Percentiles rank a stretch among this genome's conserved stretches.
Conservation (phyloP, 73 alveolate species). For the Urostyla sp. region DNA sequence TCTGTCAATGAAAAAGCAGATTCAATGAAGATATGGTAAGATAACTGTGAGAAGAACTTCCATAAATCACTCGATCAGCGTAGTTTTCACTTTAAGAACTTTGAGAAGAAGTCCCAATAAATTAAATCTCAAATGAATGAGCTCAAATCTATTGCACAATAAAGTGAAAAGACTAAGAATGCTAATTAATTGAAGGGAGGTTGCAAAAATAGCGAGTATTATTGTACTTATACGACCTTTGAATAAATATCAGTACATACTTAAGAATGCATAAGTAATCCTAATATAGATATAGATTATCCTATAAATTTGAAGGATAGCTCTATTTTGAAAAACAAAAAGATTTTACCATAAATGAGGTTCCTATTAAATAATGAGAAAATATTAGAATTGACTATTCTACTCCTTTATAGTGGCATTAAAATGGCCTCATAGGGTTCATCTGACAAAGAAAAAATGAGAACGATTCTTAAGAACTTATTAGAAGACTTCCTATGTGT, state of each 20-base stretch:
- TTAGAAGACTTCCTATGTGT: conserved; percentile 13
- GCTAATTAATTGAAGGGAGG: conserved; percentile 36
- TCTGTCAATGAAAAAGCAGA: conserved; percentile 18
- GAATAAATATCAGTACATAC: conserved; percentile 27
- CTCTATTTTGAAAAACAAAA: not conserved
- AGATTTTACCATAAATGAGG: conserved; percentile 39
- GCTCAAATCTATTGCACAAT: not conserved
- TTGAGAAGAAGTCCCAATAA: conserved; percentile 54
- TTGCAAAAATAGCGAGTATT: conserved; percentile 26
- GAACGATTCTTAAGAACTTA: not conserved
- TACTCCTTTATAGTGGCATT: conserved; percentile 2
- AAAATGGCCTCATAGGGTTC: conserved; percentile 19
- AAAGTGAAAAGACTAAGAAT: conserved; percentile 12
- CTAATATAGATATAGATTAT: not conserved
- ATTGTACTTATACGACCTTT: conserved; percentile 40
- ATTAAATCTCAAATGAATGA: conserved; percentile 5
- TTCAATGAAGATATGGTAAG: conserved; percentile 16
- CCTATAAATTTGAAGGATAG: conserved; percentile 20
- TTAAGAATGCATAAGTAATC: not conserved
- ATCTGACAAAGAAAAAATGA: conserved; percentile 41
- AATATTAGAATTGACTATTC: not conserved
- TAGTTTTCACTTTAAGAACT: conserved; percentile 55
- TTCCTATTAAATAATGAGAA: conserved; percentile 17
- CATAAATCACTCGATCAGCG: conserved; percentile 61
- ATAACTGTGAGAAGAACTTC: conserved; percentile 56